Percentiles rank a stretch among this genome's conserved stretches.
Conservation (phyloP, 2,329 filamentous ascomycete genomes). For the Elsinoe fawcettii region DNA sequence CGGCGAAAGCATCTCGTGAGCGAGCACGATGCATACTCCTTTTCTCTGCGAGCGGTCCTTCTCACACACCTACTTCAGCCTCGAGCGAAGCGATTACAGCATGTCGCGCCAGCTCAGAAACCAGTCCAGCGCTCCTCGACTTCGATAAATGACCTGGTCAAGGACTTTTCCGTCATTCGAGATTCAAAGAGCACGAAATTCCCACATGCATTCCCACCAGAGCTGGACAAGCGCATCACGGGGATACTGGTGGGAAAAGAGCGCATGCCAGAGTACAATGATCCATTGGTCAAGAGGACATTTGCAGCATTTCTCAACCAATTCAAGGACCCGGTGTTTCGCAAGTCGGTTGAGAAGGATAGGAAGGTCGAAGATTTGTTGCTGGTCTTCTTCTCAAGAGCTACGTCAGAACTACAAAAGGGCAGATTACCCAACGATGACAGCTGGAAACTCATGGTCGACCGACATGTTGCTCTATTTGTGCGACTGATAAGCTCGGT, state of each 20-base stretch:
- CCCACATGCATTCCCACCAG: slow-evolving; percentile 62
- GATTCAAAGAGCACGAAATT: slow-evolving; percentile 64
- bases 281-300: slow-evolving; percentile 82
- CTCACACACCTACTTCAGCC: slow-evolving; percentile 90
- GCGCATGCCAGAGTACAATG: slow-evolving; percentile 77
- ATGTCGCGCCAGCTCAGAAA: slow-evolving; percentile 56
- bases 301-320: slow-evolving; percentile 93
- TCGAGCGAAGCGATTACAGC: slow-evolving; percentile 80
- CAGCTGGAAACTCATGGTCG: slow-evolving; percentile 82
- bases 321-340: slow-evolving; percentile 80
- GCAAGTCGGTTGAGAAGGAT: slow-evolving; percentile 89
- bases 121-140: slow-evolving; percentile 61
- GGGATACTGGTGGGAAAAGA: slow-evolving; percentile 76
- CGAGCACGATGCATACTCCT: slow-evolving; percentile 78
- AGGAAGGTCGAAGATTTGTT: slow-evolving; percentile 85
- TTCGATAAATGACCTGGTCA: slow-evolving; percentile 72
- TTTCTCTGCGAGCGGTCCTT: slow-evolving; percentile 82
- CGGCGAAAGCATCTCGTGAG: slow-evolving; percentile 32
- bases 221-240: slow-evolving; percentile 69
- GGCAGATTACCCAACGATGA: slow-evolving; percentile 71
- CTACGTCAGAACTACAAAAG: slow-evolving; percentile 82
- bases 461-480: slow-evolving; percentile 90
- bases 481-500: slow-evolving; percentile 76
- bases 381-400: slow-evolving; percentile 91
- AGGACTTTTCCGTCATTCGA: slow-evolving; percentile 66